phyloP scores from a whole-genome alignment of 257 asterid species.

The Solanum rostratum region DNA sequence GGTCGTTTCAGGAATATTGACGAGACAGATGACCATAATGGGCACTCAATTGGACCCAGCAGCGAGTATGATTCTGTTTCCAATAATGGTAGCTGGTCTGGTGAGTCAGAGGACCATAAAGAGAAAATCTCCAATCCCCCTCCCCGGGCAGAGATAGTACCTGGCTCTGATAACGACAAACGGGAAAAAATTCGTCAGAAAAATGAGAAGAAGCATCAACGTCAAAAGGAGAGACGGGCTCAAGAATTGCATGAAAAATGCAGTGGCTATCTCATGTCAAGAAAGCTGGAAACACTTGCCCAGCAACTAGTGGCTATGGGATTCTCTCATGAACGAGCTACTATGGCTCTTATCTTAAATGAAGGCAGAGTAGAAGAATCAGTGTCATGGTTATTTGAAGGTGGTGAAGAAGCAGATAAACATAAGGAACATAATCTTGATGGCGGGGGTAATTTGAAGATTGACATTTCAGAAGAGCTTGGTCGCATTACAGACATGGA shows the following conservation, averaged over 20 bases:
- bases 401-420: conserved; percentile 49
- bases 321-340: conserved; percentile 83
- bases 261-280: conserved; percentile 71
- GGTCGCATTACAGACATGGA: conserved; percentile 65
- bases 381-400: conserved; percentile 73
- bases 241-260: conserved; percentile 72
- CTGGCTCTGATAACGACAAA: conserved; percentile 68
- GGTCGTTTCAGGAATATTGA: conserved; percentile 84
- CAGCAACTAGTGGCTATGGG: conserved; percentile 97
- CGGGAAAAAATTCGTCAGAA: conserved; percentile 70
- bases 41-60: conserved; percentile 37
- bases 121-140: conserved; percentile 34
- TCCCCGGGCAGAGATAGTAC: conserved; percentile 30
- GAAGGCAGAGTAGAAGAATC: conserved; percentile 96
- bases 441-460: conserved; percentile 62
- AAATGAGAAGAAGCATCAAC: conserved; percentile 76
- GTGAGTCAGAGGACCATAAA: conserved; percentile 82
- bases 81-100: conserved; percentile 94
- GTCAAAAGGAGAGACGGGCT: conserved; percentile 78
- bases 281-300: conserved; percentile 70
- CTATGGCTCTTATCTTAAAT: conserved; percentile 85
- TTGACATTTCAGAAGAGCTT: conserved; percentile 88
- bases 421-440: conserved; percentile 45
- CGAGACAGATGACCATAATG: conserved; percentile 70
- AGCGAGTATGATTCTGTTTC: conserved; percentile 72